phyloP scores from a whole-genome alignment of 139 green algal genomes.

The Chlorella sp. region DNA sequence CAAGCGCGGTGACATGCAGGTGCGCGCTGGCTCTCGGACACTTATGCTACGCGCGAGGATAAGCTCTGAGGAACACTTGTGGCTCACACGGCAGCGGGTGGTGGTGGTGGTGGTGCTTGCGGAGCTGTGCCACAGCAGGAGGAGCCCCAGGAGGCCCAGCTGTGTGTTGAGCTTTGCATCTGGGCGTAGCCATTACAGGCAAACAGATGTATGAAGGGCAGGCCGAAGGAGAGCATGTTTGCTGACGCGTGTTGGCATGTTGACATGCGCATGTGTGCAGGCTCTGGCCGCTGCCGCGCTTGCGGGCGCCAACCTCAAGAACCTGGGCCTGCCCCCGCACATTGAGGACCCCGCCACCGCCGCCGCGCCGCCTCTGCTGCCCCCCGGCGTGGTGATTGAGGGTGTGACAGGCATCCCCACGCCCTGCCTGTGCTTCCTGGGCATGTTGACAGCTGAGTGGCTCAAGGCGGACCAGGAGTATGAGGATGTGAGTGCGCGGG shows the following conservation, averaged over 20 bases:
- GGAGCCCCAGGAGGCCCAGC: no score
- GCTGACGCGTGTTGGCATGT: no score
- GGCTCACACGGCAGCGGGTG: no score
- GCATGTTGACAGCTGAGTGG: slow-evolving; percentile 31
- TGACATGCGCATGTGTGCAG: no score
- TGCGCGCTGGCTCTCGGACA: neutral
- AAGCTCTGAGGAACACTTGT: no score
- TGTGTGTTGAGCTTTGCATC: no score
- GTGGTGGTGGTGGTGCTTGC: no score
- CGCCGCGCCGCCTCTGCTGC: neutral
- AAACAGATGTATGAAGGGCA: no score
- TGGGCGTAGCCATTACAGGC: no score
- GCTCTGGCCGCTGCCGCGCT: neutral
- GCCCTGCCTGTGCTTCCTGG: slow-evolving; percentile 16
- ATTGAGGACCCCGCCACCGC: slow-evolving; percentile 7
- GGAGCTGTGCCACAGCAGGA: no score
- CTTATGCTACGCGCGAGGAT: no score
- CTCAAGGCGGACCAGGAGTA: slow-evolving; percentile 30
- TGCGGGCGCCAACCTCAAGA: neutral
- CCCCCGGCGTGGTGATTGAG: slow-evolving; percentile 5
- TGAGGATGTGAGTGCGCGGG: slow-evolving; percentile 25
- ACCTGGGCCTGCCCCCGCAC: slow-evolving; percentile 5
- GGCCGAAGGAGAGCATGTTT: no score
- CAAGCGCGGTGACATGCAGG: slow-evolving; percentile 10
- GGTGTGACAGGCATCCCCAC: neutral